Evolutionary conservation across 805 yeast species (phyloP), one percentile per base, ranked within the genome.

Genomic region (Nakazawaea ambrosiae): DNA sequence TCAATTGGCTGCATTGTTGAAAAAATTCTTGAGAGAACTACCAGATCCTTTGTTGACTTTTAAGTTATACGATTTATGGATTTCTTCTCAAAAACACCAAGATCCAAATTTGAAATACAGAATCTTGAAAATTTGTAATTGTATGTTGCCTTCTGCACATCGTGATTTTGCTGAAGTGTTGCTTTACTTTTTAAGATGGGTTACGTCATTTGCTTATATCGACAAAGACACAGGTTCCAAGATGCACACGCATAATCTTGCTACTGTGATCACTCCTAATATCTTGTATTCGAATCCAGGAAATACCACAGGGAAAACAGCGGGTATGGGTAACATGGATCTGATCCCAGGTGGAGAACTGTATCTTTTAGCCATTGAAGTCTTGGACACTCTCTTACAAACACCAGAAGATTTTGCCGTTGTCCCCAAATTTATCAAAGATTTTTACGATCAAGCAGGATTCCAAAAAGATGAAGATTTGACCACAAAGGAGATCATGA

Each of bases 211-310:
- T 61, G 84, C 97, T 1, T 89, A 86, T 48, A 76, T 89, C 44
- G 97, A 88, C 51, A 94, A 87, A 49, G 89, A 84, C 47, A 75
- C 78, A 17, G 73, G 73, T 1, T 87, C 97, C 3, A 92, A 90
- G 62, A 92, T 92, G 98, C 97, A 90, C 55, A 75, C 84, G 24
- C 95, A 88, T 54, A 92, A 92, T 56, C 68, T 92, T 45, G 95
- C 98, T 2, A 92, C 97, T 0, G 99, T 92, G 2, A 70, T 92
- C 34, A 84, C 97, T 0, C 99, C 99, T 2, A 92, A 89, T 51
- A 79, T 92, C 31, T 65, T 94, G 28, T 81, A 81, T 48, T 60
- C 81, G 1, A 72, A 70, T 44, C 75, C 70, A 10, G 50, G 49
- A 4, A 58, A 61, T 10, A 12, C 33, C n/a, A 29, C n/a, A 18